Percentiles rank a stretch among this genome's conserved stretches.
These are phyloP conservation scores for Pseudocercospora crystallina DNA, from an alignment of 2,329 filamentous ascomycete species.

Conservation along the genomic window DNA sequence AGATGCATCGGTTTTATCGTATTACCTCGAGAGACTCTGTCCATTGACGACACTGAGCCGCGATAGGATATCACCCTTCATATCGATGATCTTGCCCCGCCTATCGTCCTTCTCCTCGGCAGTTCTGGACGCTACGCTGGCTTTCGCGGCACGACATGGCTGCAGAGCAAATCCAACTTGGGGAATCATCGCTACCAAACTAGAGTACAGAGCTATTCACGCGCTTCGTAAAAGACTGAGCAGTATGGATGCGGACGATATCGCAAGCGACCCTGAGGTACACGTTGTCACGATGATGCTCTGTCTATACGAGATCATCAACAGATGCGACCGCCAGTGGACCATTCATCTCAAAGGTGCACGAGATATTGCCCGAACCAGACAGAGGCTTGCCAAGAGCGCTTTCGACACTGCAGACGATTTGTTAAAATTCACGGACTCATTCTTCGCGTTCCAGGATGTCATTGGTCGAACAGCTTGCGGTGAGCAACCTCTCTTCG, in stretches of 20 bases:
- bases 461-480: slow-evolving; percentile 1
- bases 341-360: slow-evolving; percentile 4
- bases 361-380: slow-evolving; percentile 1
- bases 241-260: not conserved
- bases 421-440: not conserved
- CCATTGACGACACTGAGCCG: slow-evolving; percentile 3
- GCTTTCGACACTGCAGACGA: not conserved
- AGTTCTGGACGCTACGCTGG: slow-evolving; percentile 2
- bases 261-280: slow-evolving; percentile 2
- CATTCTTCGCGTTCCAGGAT: slow-evolving; percentile 5
- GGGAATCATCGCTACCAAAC: not conserved
- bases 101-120: slow-evolving; percentile 1
- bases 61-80: not conserved
- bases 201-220: not conserved
- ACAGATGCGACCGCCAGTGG: slow-evolving; percentile 3
- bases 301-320: slow-evolving; percentile 6
- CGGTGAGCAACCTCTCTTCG: slow-evolving; percentile 1
- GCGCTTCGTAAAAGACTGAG: not conserved
- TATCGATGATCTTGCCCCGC: not conserved
- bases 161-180: not conserved
- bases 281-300: slow-evolving; percentile 6
- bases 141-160: slow-evolving; percentile 1
- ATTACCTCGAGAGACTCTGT: slow-evolving; percentile 1
- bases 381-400: not conserved
- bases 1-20: not conserved